Conservation (phyloP, 176 grass and related monocot species). For the Chrysopogon serrulatus region DNA sequence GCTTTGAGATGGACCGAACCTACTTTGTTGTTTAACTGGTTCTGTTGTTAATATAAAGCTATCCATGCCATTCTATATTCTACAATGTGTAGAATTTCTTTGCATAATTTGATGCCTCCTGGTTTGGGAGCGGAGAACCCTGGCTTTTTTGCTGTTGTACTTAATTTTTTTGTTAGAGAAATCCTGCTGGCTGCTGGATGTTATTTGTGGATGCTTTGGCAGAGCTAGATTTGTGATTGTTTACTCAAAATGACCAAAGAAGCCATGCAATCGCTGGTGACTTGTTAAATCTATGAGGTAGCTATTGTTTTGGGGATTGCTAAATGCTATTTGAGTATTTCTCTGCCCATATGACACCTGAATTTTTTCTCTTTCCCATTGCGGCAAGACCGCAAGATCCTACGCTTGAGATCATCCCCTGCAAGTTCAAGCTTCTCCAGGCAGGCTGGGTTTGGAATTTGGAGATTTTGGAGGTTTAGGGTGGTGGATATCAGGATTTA, state of each 20-base stretch:
- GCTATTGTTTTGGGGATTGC: not conserved
- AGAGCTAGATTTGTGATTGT: not conserved
- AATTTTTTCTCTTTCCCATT: not conserved
- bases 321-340: not conserved
- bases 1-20: not conserved
- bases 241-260: not conserved
- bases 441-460: not conserved
- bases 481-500: not conserved
- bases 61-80: not conserved
- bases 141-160: not conserved
- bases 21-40: not conserved
- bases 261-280: not conserved
- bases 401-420: not conserved
- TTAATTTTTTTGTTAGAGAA: not conserved
- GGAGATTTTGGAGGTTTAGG: not conserved
- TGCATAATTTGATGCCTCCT: not conserved
- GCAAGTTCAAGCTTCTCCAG: not conserved
- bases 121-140: not conserved
- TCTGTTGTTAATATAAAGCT: not conserved
- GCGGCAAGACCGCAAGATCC: too few relatives aligned
- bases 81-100: not conserved
- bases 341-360: not conserved
- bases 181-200: not conserved
- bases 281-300: not conserved
- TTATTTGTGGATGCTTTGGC: not conserved